A percentile compares a stretch with the other conserved stretches of the same genome.
These are phyloP conservation scores for Fusarium protoensiforme DNA, from an alignment of 2,329 filamentous ascomycete species.

Conservation along the genomic window DNA sequence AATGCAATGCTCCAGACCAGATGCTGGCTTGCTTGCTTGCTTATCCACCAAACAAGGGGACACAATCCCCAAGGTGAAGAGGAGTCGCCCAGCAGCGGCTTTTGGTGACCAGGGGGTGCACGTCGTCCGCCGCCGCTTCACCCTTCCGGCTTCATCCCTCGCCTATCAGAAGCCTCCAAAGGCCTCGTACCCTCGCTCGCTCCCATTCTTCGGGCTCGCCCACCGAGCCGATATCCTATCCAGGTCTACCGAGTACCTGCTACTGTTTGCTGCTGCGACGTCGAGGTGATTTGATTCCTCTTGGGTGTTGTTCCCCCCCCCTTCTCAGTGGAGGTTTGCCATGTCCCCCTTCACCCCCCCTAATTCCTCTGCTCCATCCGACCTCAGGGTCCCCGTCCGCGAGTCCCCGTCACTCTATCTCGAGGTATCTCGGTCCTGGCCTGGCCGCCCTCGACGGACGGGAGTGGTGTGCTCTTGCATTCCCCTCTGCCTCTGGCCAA, in stretches of 20 bases:
- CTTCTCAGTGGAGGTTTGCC: not conserved
- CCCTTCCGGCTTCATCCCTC: constrained; percentile 38
- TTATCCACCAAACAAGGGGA: constrained; percentile 6
- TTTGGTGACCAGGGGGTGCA: constrained; percentile 32
- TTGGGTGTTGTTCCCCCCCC: not conserved
- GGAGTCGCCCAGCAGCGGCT: constrained; percentile 23
- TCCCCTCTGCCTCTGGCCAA: constrained; percentile 14
- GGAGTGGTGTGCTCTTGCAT: constrained; percentile 28
- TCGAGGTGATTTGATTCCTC: constrained; percentile 1
- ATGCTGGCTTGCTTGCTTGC: not conserved
- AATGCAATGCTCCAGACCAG: not conserved
- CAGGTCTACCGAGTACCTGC: constrained; percentile 27
- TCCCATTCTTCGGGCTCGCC: constrained; percentile 32
- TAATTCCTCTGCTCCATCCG: constrained; percentile 5
- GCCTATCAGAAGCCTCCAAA: constrained; percentile 31
- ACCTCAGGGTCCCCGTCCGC: not conserved
- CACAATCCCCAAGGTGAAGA: constrained; percentile 23
- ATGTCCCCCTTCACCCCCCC: constrained; percentile 2
- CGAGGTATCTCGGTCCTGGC: not conserved
- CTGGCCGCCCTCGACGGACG: not conserved
- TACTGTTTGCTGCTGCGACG: constrained; percentile 19
- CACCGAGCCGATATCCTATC: constrained; percentile 31
- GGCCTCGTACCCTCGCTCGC: constrained; percentile 30
- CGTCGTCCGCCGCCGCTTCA: constrained; percentile 34
- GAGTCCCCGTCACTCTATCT: constrained; percentile 2